Conservation (phyloP, 345 rosid genomes). For the Pistacia vera region DNA sequence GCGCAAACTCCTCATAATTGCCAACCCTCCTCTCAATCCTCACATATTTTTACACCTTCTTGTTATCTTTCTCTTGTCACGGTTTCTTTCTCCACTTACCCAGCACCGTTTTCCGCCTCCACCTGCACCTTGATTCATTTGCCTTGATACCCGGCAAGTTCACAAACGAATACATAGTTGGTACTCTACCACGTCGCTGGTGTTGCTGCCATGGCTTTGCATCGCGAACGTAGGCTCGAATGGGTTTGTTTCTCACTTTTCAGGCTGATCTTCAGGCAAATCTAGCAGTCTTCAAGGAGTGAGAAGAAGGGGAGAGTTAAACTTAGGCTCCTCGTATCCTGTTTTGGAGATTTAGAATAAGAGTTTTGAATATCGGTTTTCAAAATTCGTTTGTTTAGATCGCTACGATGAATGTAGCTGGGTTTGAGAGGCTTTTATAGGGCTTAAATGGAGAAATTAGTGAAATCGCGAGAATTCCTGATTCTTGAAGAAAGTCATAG, state of each 20-base stretch:
- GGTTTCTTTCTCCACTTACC: too few relatives aligned
- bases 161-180: slow-evolving; percentile 47
- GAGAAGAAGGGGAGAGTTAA: slow-evolving; percentile 41
- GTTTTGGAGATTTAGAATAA: too few relatives aligned
- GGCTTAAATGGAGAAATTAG: too few relatives aligned
- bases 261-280: slow-evolving; percentile 38
- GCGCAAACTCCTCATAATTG: too few relatives aligned
- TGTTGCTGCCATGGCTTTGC: slow-evolving; percentile 74
- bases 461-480: too few relatives aligned
- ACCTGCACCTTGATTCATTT: too few relatives aligned
- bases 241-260: slow-evolving; percentile 51
- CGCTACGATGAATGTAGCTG: too few relatives aligned
- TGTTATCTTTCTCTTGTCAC: slow-evolving; percentile 21
- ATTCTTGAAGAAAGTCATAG: too few relatives aligned
- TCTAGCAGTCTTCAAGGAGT: slow-evolving; percentile 35
- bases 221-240: slow-evolving; percentile 56
- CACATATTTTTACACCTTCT: slow-evolving; percentile 13
- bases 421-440: too few relatives aligned
- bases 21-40: too few relatives aligned
- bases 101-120: slow-evolving; percentile 16
- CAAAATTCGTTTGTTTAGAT: too few relatives aligned
- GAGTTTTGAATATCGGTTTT: too few relatives aligned
- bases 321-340: slow-evolving; percentile 52
- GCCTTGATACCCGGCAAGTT: slow-evolving; percentile 80
- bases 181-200: slow-evolving; percentile 20